Evolutionary conservation across 345 rosid species (phyloP).

Genomic region (Salix suchowensis): DNA sequence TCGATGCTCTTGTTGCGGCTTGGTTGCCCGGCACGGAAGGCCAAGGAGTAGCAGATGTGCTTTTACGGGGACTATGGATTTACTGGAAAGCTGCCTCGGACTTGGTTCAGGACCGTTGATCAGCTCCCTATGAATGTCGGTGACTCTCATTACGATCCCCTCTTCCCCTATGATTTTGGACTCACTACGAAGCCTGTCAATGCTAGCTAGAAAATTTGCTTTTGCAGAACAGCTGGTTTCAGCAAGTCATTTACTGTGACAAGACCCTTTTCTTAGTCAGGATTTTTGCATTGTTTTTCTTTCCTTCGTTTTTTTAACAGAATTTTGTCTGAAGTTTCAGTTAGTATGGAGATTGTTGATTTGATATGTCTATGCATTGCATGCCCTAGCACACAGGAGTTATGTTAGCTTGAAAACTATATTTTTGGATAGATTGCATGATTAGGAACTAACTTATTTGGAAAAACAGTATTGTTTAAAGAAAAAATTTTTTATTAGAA

Average conservation of each 20-base stretch:
- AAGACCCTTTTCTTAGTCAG: neutral
- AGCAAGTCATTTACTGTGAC: neutral
- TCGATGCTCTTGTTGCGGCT: constrained; percentile 18
- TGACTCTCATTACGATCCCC: constrained; percentile 38
- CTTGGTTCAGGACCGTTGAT: constrained; percentile 12
- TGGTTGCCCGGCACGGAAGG: constrained; percentile 26
- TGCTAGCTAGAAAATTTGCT: neutral
- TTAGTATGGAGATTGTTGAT: neutral
- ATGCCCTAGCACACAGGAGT: too few species aligned
- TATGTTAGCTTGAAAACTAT: too few species aligned
- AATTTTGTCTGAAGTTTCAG: neutral
- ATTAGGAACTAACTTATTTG: too few species aligned
- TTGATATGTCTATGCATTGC: too few species aligned
- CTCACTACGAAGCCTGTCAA: constrained; percentile 22
- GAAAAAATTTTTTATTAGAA: too few species aligned
- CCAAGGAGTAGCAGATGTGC: constrained; percentile 22
- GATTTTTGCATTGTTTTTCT: neutral
- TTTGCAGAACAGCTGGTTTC: neutral
- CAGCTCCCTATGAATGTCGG: constrained; percentile 26
- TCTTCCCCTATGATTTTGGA: constrained; percentile 39
- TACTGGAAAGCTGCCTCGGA: constrained; percentile 18
- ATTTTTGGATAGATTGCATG: too few species aligned
- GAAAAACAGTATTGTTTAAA: too few species aligned
- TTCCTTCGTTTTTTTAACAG: neutral
- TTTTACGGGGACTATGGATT: constrained; percentile 24